These are phyloP conservation scores for Trichoderma brevicompactum DNA, from an alignment of 2,329 filamentous ascomycete genomes.

Conservation along the genomic window DNA sequence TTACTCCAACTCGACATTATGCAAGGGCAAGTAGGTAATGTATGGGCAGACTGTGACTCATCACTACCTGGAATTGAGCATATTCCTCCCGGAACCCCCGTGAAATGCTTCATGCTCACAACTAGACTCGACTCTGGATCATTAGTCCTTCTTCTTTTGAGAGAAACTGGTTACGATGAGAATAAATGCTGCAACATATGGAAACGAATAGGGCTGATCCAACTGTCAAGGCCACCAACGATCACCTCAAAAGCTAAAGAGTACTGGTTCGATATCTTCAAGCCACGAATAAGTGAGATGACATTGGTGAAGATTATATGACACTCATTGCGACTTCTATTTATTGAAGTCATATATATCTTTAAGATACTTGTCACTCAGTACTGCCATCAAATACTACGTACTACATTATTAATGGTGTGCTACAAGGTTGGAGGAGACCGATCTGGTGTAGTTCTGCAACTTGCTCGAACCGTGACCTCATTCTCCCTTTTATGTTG, in stretches of 20 bases:
- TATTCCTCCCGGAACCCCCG: neutral
- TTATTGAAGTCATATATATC: fast-evolving
- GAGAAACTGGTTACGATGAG: neutral
- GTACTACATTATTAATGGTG: too few species aligned
- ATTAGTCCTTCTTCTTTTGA: neutral
- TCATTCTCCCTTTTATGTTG: too few species aligned
- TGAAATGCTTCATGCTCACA: slow-evolving; percentile 25
- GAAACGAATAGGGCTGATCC: slow-evolving; percentile 1
- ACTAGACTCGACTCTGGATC: slow-evolving; percentile 16
- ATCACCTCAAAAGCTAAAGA: neutral
- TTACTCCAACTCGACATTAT: slow-evolving; percentile 20
- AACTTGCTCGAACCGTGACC: too few species aligned
- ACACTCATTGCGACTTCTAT: too few species aligned
- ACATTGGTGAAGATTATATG: neutral
- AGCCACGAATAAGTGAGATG: neutral
- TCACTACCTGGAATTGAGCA: slow-evolving; percentile 3
- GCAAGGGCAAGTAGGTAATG: slow-evolving; percentile 13
- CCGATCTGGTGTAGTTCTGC: too few species aligned
- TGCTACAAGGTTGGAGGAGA: too few species aligned
- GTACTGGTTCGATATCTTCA: slow-evolving; percentile 9
- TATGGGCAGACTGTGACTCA: slow-evolving; percentile 29
- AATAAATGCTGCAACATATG: neutral
- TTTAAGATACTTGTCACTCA: too few species aligned
- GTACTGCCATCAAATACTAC: too few species aligned
- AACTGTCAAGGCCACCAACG: slow-evolving; percentile 2